A percentile compares a stretch with the other conserved stretches of the same genome.
phyloP scores from a whole-genome alignment of 1,284 basidiomycete genomes.

The Cryptococcus jaspeensis region DNA sequence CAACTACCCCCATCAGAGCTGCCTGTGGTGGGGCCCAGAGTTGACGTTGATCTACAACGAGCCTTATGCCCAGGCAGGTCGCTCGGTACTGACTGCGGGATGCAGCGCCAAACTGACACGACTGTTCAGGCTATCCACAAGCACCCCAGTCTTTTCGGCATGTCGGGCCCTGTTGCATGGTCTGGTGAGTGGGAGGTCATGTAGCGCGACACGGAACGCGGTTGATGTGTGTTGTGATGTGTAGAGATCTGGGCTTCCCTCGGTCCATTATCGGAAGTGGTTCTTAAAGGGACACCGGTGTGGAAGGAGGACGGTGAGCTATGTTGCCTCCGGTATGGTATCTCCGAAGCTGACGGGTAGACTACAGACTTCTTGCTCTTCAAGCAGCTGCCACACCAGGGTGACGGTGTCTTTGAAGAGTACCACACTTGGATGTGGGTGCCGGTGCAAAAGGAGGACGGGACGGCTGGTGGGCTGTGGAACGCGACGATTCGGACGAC shows the following conservation, averaged over 20 bases:
- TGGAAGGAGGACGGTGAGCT: slow-evolving; percentile 43
- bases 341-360: slow-evolving; percentile 1
- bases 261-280: slow-evolving; percentile 43
- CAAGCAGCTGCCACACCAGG: slow-evolving; percentile 34
- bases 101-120: slow-evolving; percentile 3
- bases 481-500: slow-evolving; percentile 44
- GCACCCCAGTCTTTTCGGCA: slow-evolving; percentile 46
- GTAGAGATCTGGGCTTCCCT: slow-evolving; percentile 42
- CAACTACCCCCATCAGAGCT: slow-evolving; percentile 40
- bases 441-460: slow-evolving; percentile 40
- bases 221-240: background rate
- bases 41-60: slow-evolving; percentile 48
- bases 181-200: slow-evolving; percentile 41
- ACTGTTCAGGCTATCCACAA: slow-evolving; percentile 29
- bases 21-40: slow-evolving; percentile 48
- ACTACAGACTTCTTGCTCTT: slow-evolving; percentile 35
- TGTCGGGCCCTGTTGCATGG: slow-evolving; percentile 41
- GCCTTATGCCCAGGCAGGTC: slow-evolving; percentile 32
- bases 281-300: slow-evolving; percentile 40
- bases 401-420: slow-evolving; percentile 24
- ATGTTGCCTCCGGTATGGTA: background rate
- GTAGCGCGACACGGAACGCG: too few relatives aligned
- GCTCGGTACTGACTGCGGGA: background rate
- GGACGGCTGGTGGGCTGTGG: slow-evolving; percentile 40
- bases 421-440: slow-evolving; percentile 45